A percentile compares a stretch with the other conserved stretches of the same genome.
Evolutionary conservation across 176 grass and related monocot species (phyloP).

Genomic region (Eragrostis curvula): DNA sequence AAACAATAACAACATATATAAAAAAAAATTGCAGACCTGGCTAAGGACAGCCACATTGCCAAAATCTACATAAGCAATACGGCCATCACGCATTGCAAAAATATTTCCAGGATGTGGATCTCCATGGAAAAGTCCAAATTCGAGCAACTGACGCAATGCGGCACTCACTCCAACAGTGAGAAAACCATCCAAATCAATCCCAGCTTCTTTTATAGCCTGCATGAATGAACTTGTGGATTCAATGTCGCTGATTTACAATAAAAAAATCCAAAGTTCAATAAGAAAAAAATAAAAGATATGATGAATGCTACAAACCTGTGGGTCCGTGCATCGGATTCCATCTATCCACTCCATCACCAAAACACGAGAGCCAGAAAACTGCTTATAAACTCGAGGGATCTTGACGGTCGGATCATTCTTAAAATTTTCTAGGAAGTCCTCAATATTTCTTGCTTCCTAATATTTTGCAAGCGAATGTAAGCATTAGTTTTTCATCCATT

Average conservation of each 20-base stretch:
- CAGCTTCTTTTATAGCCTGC: slow-evolving; percentile 91
- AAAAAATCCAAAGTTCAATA: slow-evolving; percentile 31
- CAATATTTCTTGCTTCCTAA: slow-evolving; percentile 96
- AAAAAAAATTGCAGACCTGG: slow-evolving; percentile 78
- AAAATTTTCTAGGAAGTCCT: slow-evolving; percentile 96
- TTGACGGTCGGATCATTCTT: slow-evolving; percentile 98
- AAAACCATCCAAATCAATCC: slow-evolving; percentile 93
- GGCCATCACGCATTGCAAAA: slow-evolving; percentile 97
- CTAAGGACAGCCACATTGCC: slow-evolving; percentile 98
- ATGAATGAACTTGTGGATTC: slow-evolving; percentile 39
- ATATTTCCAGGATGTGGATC: slow-evolving; percentile 99
- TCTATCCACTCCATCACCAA: slow-evolving; percentile 99
- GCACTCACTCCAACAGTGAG: slow-evolving; percentile 97
- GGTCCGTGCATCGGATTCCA: slow-evolving; percentile 94
- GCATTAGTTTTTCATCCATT: neutral
- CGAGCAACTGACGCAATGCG: slow-evolving; percentile 85
- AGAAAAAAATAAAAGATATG: neutral
- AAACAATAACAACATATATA: slow-evolving; percentile 5
- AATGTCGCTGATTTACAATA: slow-evolving; percentile 24
- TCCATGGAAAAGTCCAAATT: slow-evolving; percentile 99
- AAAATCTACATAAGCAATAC: slow-evolving; percentile 99
- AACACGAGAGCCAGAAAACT: slow-evolving; percentile 79
- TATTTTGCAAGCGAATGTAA: slow-evolving; percentile 17
- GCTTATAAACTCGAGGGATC: slow-evolving; percentile 91
- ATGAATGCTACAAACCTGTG: slow-evolving; percentile 68